These are phyloP conservation scores for Sporothrix schenckii DNA, from an alignment of 2,329 filamentous ascomycete genomes.

Conservation along the genomic window DNA sequence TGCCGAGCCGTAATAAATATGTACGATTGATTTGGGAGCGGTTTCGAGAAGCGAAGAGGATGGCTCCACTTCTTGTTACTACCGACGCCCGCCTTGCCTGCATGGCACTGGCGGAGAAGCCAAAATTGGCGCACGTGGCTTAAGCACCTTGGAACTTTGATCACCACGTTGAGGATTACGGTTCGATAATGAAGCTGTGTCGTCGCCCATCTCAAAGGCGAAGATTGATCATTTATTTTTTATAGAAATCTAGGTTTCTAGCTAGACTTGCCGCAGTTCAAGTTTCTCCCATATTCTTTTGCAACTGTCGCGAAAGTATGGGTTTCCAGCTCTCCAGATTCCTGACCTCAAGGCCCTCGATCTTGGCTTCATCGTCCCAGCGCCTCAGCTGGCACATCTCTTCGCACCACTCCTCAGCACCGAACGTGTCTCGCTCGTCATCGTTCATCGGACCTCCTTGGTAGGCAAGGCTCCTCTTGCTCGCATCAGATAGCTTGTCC, in stretches of 20 bases:
- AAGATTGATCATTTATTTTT: background rate
- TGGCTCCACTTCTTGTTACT: no score
- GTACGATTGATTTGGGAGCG: no score
- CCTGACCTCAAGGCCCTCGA: conserved; percentile 21
- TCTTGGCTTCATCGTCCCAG: conserved; percentile 30
- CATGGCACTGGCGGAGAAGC: no score
- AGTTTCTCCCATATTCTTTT: background rate
- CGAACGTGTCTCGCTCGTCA: conserved; percentile 19
- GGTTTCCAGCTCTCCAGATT: conserved; percentile 22
- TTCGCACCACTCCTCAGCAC: conserved; percentile 17
- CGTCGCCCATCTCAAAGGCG: no score
- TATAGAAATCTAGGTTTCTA: background rate
- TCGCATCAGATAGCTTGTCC: conserved; percentile 25
- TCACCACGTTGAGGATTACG: background rate
- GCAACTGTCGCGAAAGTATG: background rate
- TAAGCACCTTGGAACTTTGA: no score
- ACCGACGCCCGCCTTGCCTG: no score
- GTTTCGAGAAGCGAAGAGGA: no score
- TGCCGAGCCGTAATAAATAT: no score
- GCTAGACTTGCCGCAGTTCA: background rate
- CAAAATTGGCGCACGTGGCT: no score
- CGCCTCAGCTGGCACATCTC: conserved; percentile 28
- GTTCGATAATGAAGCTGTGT: background rate
- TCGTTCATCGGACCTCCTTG: conserved; percentile 28
- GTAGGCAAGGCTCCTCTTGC: conserved; percentile 25